Percentiles rank a stretch among this genome's conserved stretches.
phyloP scores from a whole-genome alignment of 2,329 filamentous ascomycete species.

The Tricladium varicosporioides region DNA sequence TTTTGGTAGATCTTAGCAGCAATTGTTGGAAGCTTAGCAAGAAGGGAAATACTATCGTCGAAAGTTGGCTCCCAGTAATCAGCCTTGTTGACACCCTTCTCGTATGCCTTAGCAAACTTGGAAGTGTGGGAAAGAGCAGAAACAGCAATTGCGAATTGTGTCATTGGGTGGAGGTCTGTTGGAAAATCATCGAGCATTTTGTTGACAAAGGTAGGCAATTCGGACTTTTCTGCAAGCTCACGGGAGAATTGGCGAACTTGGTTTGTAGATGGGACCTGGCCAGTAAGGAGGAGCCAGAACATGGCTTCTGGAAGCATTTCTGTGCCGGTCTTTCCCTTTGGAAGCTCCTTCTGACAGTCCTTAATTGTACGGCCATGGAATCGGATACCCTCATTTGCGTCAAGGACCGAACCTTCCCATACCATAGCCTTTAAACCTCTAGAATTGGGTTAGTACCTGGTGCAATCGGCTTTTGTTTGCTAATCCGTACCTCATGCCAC shows the following conservation, averaged over 20 bases:
- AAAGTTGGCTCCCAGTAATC: slow-evolving; percentile 99
- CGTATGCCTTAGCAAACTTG: slow-evolving; percentile 90
- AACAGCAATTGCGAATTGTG: slow-evolving; percentile 92
- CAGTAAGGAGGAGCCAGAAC: slow-evolving; percentile 98
- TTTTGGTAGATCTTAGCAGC: slow-evolving; percentile 98
- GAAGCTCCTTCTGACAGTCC: slow-evolving; percentile 90
- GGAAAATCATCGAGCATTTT: slow-evolving; percentile 91
- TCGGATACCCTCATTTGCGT: slow-evolving; percentile 94
- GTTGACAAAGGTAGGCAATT: slow-evolving; percentile 78
- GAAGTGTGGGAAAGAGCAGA: slow-evolving; percentile 95
- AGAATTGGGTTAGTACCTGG: slow-evolving; percentile 18
- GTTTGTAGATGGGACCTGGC: slow-evolving; percentile 77
- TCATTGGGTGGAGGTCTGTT: slow-evolving; percentile 93
- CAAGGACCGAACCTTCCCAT: slow-evolving; percentile 96
- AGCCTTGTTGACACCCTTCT: slow-evolving; percentile 85
- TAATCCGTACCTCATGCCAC: slow-evolving; percentile 74
- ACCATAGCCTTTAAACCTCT: slow-evolving; percentile 94
- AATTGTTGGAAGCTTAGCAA: slow-evolving; percentile 95
- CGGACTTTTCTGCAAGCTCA: slow-evolving; percentile 82
- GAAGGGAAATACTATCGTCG: slow-evolving; percentile 87
- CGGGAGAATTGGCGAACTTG: slow-evolving; percentile 82
- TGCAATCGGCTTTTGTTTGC: neutral
- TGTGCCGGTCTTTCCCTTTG: slow-evolving; percentile 86
- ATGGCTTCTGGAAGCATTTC: slow-evolving; percentile 99
- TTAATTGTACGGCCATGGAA: slow-evolving; percentile 98